Evolutionary conservation across 2,329 filamentous ascomycete genomes (phyloP).

Genomic region (Calonectria ilicicola): DNA sequence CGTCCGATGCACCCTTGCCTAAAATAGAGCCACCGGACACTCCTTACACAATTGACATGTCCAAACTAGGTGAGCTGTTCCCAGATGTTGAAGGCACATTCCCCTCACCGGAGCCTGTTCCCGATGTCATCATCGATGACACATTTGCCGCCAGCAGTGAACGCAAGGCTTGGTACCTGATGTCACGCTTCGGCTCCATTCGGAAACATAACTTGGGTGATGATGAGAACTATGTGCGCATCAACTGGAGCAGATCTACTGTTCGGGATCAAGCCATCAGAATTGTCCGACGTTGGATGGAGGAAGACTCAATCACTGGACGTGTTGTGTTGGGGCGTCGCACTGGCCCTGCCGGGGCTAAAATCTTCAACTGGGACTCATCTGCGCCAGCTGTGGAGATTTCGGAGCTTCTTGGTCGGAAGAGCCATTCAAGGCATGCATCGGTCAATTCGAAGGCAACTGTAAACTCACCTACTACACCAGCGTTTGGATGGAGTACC

Average conservation of each 20-base stretch:
- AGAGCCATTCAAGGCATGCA: constrained; percentile 40
- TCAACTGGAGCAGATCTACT: constrained; percentile 68
- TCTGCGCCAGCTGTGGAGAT: constrained; percentile 63
- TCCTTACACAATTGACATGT: constrained; percentile 48
- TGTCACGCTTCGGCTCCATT: constrained; percentile 71
- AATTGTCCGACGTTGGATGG: constrained; percentile 74
- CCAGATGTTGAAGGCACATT: constrained; percentile 39
- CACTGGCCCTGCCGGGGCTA: constrained; percentile 55
- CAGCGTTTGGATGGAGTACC: constrained; percentile 48
- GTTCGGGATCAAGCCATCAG: constrained; percentile 66
- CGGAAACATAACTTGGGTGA: constrained; percentile 68
- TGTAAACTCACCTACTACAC: constrained; percentile 39
- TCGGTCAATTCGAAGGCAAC: constrained; percentile 41
- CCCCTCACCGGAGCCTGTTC: constrained; percentile 49
- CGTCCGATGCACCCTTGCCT: neutral
- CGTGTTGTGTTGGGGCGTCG: constrained; percentile 55
- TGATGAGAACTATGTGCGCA: constrained; percentile 69
- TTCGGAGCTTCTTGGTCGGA: constrained; percentile 47
- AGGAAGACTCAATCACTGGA: constrained; percentile 70
- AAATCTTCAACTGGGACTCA: constrained; percentile 73
- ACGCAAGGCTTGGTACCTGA: constrained; percentile 74
- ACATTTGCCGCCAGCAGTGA: constrained; percentile 67
- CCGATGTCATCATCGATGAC: constrained; percentile 63
- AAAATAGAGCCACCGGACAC: constrained; percentile 22
- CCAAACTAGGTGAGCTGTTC: constrained; percentile 49